Conservation (phyloP, 176 grass and related monocot genomes). For the Olyra latifolia region DNA sequence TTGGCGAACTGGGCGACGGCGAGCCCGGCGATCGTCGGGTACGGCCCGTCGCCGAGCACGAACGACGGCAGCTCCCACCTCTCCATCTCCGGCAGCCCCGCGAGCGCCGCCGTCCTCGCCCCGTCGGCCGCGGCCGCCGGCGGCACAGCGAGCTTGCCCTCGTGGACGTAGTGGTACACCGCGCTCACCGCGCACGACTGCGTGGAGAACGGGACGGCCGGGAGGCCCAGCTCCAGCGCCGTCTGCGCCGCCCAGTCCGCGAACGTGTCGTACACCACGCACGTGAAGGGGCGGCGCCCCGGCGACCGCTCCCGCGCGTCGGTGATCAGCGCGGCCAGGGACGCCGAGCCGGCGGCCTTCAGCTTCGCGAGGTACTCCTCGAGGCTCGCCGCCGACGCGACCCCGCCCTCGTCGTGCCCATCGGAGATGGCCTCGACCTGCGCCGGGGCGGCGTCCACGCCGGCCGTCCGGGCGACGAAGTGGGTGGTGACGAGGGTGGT, state of each 20-base stretch:
- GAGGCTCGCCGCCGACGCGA: conserved; percentile 37
- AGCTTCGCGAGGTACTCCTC: conserved; percentile 39
- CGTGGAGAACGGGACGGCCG: conserved; percentile 46
- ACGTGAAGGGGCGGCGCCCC: conserved; percentile 34
- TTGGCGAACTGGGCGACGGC: conserved; percentile 48
- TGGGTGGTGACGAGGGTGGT: conserved; percentile 49
- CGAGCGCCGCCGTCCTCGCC: background rate
- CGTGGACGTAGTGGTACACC: conserved; percentile 49
- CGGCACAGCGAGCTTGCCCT: conserved; percentile 36
- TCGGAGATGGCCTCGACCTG: conserved; percentile 58
- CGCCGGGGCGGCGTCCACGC: conserved; percentile 29
- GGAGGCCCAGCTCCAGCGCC: conserved; percentile 13
- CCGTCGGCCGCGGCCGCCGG: background rate
- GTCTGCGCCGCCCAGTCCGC: conserved; percentile 37
- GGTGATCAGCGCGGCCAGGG: conserved; percentile 50
- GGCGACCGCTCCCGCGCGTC: background rate
- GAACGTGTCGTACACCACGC: conserved; percentile 60
- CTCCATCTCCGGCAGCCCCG: conserved; percentile 55
- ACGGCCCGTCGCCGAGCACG: conserved; percentile 21
- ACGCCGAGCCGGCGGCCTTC: conserved; percentile 1
- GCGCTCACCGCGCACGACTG: conserved; percentile 66
- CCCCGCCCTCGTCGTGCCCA: conserved; percentile 59
- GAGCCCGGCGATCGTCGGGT: conserved; percentile 26
- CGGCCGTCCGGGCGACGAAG: conserved; percentile 43
- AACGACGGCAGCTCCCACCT: conserved; percentile 63